These are phyloP conservation scores for Stephanocyclus meneghinianus DNA, from an alignment of 352 stramenopile genomes.

Conservation along the genomic window DNA sequence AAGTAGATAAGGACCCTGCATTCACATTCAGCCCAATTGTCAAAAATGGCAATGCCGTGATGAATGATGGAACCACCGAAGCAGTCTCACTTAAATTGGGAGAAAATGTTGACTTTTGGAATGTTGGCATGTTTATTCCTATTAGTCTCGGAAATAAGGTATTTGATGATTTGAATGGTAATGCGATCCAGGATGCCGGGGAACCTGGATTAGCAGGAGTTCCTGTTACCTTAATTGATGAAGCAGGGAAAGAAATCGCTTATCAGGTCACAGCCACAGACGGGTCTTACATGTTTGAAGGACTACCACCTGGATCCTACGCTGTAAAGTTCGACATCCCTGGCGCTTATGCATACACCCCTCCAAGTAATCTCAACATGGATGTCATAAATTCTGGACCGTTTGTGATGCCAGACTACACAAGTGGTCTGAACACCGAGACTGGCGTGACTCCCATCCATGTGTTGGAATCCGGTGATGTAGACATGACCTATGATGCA, in stretches of 20 bases:
- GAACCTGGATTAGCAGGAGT: constrained; percentile 15
- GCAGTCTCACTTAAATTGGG: not conserved
- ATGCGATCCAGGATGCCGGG: constrained; percentile 29
- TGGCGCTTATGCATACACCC: constrained; percentile 23
- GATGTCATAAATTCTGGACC: constrained; percentile 7
- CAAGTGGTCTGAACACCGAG: constrained; percentile 36
- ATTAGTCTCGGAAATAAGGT: constrained; percentile 35
- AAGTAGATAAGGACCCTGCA: constrained; percentile 17
- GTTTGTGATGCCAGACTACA: constrained; percentile 28
- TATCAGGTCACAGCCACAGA: constrained; percentile 7
- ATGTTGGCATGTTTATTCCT: constrained; percentile 27
- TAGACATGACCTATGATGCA: constrained; percentile 47
- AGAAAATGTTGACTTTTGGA: constrained; percentile 22
- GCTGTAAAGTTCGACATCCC: constrained; percentile 18
- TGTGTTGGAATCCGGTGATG: constrained; percentile 21
- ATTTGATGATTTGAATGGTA: constrained; percentile 37
- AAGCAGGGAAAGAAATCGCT: constrained; percentile 1
- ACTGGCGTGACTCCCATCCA: constrained; percentile 29
- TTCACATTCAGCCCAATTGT: constrained; percentile 40
- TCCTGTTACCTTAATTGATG: constrained; percentile 13
- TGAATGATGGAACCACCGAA: not conserved
- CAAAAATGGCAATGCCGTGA: constrained; percentile 15
- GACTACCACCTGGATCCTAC: constrained; percentile 18
- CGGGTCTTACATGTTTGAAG: constrained; percentile 29
- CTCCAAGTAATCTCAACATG: constrained; percentile 14